Base-by-base conservation (phyloP, 2,329 filamentous ascomycete genomes). In the Pseudogymnoascus sp. region DNA sequence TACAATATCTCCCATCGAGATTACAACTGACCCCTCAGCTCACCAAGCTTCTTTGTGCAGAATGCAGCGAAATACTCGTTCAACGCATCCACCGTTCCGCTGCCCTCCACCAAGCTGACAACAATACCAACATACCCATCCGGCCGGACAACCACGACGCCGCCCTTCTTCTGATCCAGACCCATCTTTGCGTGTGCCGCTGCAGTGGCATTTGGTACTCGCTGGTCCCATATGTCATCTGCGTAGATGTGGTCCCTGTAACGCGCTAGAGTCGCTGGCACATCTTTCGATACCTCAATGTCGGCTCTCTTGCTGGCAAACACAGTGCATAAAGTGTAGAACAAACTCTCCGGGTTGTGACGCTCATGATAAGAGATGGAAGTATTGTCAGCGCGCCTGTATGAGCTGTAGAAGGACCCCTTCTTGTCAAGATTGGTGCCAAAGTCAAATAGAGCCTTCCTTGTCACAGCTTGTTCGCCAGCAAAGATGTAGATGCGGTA, bases 181-280 rank as follows among this genome's bases (percentile, higher is more conserved):
- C 92, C 92, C 81, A 96, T 88, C 81, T 96, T 96, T 44, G 87
- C 86, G 75, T 97, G 92, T 4, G 91, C 91, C 2, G 90, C 81
- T 4, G 88, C 91, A 68, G 80, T 81, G 1, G 89, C 87, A 18
- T 87, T 79, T 0, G 88, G 86, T 0, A 91, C 87, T 5, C 84
- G 80, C 47, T 82, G 79, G 72, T 94, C 90, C 78, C 84, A 87
- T 59, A 89, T 80, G 74, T 96, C 91, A 70, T 96, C 92, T 0
- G 91, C 89, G 70, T 96, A 96, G 37, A 96, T 80, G 70, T 94
- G 89, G 69, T 92, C 87, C 59, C 86, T 81, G 74, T 96, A 96
- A 62, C 90, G 82, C 4, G 83, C 85, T 63, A 97, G 80, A 1
- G 89, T 71, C 18, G 80, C 78, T 0, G 92, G 92, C 1, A 93